Base-by-base conservation (phyloP, 441 rosid genomes). In the Gossypium davidsonii region DNA sequence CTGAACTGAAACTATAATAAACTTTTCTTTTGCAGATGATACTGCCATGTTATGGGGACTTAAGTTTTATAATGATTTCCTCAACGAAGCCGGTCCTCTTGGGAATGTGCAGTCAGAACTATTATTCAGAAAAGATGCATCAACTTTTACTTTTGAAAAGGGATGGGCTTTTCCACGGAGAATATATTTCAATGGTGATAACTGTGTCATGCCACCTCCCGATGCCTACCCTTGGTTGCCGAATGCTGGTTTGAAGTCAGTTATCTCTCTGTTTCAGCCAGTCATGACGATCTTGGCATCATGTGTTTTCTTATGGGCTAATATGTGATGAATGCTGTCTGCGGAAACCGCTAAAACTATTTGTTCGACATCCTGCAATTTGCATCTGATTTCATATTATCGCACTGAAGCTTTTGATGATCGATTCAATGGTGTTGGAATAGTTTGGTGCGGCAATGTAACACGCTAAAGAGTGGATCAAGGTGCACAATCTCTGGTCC, bases 161-260 rank as follows among this genome's bases (percentile, higher is more conserved):
- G 98, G 98, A 60, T 92, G 98, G 98, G 98, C 95, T 37, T 94
- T 92, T 78, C 97, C 98, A 17, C 81, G 96, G n/a, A 78, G 98
- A 79, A 86, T 92, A 68, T 92, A 92, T 77, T 94, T 92, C 65
- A 94, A 94, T 44, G 97, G 98, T 7, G 97, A 94, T 64, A 89
- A 92, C 23, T 94, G 98, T 56, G 98, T 94, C 26, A 92, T 94
- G 98, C 98, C 97, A 37, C 88, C 95, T 61, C 99, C 99, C 18
- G 99, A 92, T 72, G 76, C 90, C 68, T 94, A 94, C 78, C 99
- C 99, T 31, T 92, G 92, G 87, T 78, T 88, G 78, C 98, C 99
- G 6, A 94, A 85, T 75, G 87, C 79, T 53, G 77, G 85, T 81
- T 81, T 70, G 72, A 80, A 85, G 57, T 69, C 70, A 28, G 48